These are phyloP conservation scores for Magnaporthiopsis rhizophila DNA, from an alignment of 2,329 filamentous ascomycete species.

Conservation along the genomic window DNA sequence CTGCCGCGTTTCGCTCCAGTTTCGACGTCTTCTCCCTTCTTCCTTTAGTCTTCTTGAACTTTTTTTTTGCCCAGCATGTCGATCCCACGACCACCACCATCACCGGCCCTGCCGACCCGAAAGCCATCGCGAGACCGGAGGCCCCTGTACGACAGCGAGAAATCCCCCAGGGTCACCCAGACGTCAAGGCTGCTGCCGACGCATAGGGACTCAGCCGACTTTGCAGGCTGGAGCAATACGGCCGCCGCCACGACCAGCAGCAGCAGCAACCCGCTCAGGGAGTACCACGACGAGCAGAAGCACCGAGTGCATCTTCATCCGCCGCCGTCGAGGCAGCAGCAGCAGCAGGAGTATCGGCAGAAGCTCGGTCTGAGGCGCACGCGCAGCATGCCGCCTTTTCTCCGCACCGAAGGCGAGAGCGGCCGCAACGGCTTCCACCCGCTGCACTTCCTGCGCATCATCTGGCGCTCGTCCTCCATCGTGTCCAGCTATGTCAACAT, in stretches of 20 bases:
- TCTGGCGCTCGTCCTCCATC: constrained; percentile 48
- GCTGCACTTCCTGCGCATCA: constrained; percentile 53
- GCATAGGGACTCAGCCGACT: constrained; percentile 8
- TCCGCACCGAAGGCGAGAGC: constrained; percentile 50
- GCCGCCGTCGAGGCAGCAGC: background rate
- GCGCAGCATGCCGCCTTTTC: constrained; percentile 8
- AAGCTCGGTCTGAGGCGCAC: constrained; percentile 7
- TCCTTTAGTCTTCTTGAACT: background rate
- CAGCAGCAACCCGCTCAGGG: background rate
- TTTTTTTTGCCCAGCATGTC: background rate
- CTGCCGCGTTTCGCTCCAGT: background rate
- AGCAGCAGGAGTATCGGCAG: background rate
- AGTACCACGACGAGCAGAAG: constrained; percentile 1
- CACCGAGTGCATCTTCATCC: constrained; percentile 1
- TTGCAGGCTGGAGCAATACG: no score
- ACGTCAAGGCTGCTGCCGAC: constrained; percentile 7
- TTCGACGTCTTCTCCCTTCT: background rate
- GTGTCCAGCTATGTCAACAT: constrained; percentile 60
- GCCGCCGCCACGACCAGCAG: background rate
- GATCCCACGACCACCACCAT: background rate
- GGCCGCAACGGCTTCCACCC: constrained; percentile 60
- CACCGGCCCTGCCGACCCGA: background rate
- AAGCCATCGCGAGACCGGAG: background rate
- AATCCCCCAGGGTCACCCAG: constrained; percentile 3
- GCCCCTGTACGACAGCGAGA: constrained; percentile 3